These are phyloP conservation scores for Ustilago xerochloae DNA, from an alignment of 1,284 basidiomycete species.

Conservation along the genomic window DNA sequence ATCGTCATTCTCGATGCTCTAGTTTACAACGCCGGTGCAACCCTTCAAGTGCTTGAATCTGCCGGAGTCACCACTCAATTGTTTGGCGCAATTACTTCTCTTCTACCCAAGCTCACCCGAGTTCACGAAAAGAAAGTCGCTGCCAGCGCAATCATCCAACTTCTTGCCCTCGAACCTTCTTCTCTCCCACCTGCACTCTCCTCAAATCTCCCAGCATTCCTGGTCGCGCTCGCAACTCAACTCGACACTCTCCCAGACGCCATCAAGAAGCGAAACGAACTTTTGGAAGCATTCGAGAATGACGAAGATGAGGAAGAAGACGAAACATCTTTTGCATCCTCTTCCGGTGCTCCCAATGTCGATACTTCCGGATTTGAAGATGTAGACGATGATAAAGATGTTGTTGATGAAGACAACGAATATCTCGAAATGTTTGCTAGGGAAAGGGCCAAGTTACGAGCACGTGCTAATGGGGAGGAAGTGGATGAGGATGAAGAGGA, in stretches of 20 bases:
- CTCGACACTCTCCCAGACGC: slow-evolving; percentile 59
- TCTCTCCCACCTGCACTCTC: slow-evolving; percentile 51
- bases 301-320: slow-evolving; percentile 55
- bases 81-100: slow-evolving; percentile 79
- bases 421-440: slow-evolving; percentile 65
- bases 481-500: slow-evolving; percentile 55
- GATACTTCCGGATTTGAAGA: slow-evolving; percentile 39
- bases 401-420: slow-evolving; percentile 66
- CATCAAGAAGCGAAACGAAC: slow-evolving; percentile 56
- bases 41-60: slow-evolving; percentile 80
- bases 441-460: slow-evolving; percentile 58
- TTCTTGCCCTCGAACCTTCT: slow-evolving; percentile 52
- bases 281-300: slow-evolving; percentile 61
- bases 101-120: slow-evolving; percentile 76
- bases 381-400: slow-evolving; percentile 62
- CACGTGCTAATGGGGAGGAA: slow-evolving; percentile 45
- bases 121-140: slow-evolving; percentile 91
- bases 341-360: slow-evolving; percentile 20
- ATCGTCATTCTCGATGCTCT: slow-evolving; percentile 84
- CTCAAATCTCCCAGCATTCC: slow-evolving; percentile 52
- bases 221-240: slow-evolving; percentile 52
- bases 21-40: slow-evolving; percentile 83
- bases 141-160: slow-evolving; percentile 75
- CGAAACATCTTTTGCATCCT: slow-evolving; percentile 34
- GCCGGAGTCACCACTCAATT: slow-evolving; percentile 75